phyloP scores from a whole-genome alignment of 2,329 filamentous ascomycete genomes.

The Fusarium armeniacum region DNA sequence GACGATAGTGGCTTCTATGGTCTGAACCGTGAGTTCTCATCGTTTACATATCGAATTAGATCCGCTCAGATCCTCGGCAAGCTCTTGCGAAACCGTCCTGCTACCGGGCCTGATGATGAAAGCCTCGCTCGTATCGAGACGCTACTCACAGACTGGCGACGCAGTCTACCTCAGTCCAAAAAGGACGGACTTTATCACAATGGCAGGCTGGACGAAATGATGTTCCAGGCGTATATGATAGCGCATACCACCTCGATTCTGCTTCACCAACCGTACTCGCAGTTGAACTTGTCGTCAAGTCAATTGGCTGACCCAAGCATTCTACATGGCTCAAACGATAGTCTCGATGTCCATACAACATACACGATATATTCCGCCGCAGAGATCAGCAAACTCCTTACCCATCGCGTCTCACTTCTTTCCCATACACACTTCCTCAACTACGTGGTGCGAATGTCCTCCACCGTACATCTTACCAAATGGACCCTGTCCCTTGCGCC shows the following conservation, averaged over 20 bases:
- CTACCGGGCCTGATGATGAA: slow-evolving; percentile 67
- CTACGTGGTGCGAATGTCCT: slow-evolving; percentile 82
- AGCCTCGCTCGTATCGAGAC: slow-evolving; percentile 66
- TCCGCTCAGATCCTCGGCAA: slow-evolving; percentile 83
- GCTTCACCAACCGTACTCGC: slow-evolving; percentile 83
- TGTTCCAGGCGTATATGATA: slow-evolving; percentile 93
- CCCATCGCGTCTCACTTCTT: slow-evolving; percentile 78
- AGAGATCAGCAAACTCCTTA: slow-evolving; percentile 80
- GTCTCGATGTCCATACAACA: slow-evolving; percentile 77
- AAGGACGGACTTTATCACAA: slow-evolving; percentile 76
- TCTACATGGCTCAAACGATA: slow-evolving; percentile 66
- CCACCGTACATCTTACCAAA: slow-evolving; percentile 84
- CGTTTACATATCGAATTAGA: slow-evolving; percentile 87
- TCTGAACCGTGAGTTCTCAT: slow-evolving; percentile 80
- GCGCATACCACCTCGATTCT: slow-evolving; percentile 75
- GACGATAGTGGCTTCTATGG: slow-evolving; percentile 81
- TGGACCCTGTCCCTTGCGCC: slow-evolving; percentile 76
- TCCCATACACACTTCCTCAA: slow-evolving; percentile 88
- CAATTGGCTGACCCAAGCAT: slow-evolving; percentile 75
- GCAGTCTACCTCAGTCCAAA: slow-evolving; percentile 82
- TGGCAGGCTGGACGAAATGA: slow-evolving; percentile 85
- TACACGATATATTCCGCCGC: slow-evolving; percentile 86
- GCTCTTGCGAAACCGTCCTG: slow-evolving; percentile 73
- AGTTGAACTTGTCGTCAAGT: slow-evolving; percentile 74
- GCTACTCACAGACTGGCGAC: slow-evolving; percentile 78